Evolutionary conservation across 2,329 filamentous ascomycete genomes (phyloP).

Genomic region (Gnomoniopsis sp.): DNA sequence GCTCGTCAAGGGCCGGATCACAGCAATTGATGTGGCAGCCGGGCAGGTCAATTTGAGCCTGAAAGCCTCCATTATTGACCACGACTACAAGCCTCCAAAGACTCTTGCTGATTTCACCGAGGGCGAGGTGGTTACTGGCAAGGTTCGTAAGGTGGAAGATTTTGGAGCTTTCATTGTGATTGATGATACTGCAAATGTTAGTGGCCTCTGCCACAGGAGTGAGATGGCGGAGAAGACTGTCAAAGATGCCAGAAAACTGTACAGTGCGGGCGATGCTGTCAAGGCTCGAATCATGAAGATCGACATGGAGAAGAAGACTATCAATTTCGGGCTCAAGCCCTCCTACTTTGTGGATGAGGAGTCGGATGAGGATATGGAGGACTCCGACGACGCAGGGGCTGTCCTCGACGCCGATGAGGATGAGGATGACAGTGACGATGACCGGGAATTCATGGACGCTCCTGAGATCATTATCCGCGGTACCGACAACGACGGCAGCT

Average conservation of each 20-base stretch:
- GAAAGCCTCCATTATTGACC: conserved; percentile 79
- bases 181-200: conserved; percentile 82
- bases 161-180: conserved; percentile 94
- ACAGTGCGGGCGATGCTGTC: conserved; percentile 86
- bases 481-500: conserved; percentile 35
- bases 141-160: conserved; percentile 88
- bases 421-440: conserved; percentile 46
- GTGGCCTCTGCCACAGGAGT: conserved; percentile 86
- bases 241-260: conserved; percentile 82
- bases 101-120: conserved; percentile 72
- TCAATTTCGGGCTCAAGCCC: conserved; percentile 90
- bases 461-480: conserved; percentile 39
- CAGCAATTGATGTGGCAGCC: conserved; percentile 63
- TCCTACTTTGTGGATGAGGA: conserved; percentile 73
- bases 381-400: conserved; percentile 43
- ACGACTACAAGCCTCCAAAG: conserved; percentile 70
- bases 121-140: conserved; percentile 83
- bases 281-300: conserved; percentile 86
- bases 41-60: conserved; percentile 81
- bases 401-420: conserved; percentile 35
- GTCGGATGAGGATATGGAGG: conserved; percentile 43
- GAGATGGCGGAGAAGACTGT: conserved; percentile 86
- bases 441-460: conserved; percentile 47
- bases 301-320: conserved; percentile 68
- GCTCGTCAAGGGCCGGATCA: conserved; percentile 82